These are phyloP conservation scores for Neonectria sp. DNA, from an alignment of 2,329 filamentous ascomycete species.

Conservation along the genomic window DNA sequence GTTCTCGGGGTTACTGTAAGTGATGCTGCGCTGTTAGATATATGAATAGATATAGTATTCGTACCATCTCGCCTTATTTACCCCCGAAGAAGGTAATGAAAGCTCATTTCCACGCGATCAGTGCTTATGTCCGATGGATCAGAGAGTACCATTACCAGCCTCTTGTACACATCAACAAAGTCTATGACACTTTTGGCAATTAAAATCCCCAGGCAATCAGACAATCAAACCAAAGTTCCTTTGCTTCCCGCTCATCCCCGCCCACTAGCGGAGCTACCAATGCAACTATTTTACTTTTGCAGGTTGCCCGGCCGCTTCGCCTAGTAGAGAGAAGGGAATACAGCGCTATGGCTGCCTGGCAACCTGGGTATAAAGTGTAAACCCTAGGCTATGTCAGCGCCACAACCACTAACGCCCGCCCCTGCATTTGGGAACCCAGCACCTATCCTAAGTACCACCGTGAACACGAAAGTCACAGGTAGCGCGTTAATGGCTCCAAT, in stretches of 20 bases:
- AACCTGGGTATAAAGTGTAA: background rate
- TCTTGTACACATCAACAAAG: background rate
- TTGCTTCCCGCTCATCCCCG: conserved; percentile 15
- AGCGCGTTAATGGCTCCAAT: conserved; percentile 39
- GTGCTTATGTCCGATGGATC: background rate
- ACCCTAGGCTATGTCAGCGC: conserved; percentile 6
- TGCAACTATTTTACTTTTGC: background rate
- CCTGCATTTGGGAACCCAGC: conserved; percentile 6
- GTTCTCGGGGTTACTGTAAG: no score
- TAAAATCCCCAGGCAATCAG: background rate
- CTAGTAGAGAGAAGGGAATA: background rate
- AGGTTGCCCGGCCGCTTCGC: conserved; percentile 1
- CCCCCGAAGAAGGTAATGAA: no score
- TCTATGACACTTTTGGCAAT: background rate
- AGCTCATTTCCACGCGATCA: background rate
- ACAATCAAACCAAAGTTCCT: conserved; percentile 26
- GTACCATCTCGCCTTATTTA: no score
- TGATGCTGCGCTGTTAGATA: no score
- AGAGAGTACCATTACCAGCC: no score
- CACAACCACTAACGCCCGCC: conserved; percentile 36
- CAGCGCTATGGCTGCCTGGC: conserved; percentile 10
- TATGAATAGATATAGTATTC: background rate
- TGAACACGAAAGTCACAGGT: conserved; percentile 44
- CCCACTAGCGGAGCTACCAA: conserved; percentile 6
- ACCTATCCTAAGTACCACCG: conserved; percentile 14